Evolutionary conservation across 306 rosid genomes (phyloP).

Genomic region (apple (Malus domestica)): ASM211411v1 NC_041796.1:11710001-11710500

Average conservation of each 20-base stretch:
- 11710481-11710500: not conserved
- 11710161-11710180: not conserved
- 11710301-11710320: not conserved
- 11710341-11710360: not conserved
- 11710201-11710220: not conserved
- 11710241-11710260: not conserved
- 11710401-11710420: not conserved
- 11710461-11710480: not conserved
- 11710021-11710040: not conserved
- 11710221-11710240: not conserved
- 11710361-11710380: not conserved
- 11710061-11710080: conserved; percentile 58
- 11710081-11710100: conserved; percentile 72
- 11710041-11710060: not conserved
- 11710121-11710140: conserved; percentile 47
- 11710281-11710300: not conserved
- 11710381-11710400: not conserved
- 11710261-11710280: not conserved
- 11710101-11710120: conserved; percentile 75
- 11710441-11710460: not conserved
- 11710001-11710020: too few species aligned
- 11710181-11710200: not conserved
- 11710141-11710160: conserved; percentile 55
- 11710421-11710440: not conserved
- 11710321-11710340: not conserved